phyloP scores from a whole-genome alignment of 2,329 filamentous ascomycete genomes.

The Aaosphaeria arxii region DNA sequence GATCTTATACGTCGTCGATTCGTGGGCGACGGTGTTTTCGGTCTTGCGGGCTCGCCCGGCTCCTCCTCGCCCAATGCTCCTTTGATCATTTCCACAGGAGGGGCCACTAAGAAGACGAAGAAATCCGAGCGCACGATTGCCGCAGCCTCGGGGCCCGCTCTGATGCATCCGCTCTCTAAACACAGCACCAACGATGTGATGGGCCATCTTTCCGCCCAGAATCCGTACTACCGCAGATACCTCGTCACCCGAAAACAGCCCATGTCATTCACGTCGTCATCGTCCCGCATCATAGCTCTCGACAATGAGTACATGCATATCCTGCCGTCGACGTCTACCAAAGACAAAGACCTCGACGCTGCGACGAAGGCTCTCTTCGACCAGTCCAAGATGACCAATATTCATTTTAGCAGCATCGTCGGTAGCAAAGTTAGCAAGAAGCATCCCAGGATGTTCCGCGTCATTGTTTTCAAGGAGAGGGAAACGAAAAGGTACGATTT shows the following conservation, averaged over 20 bases:
- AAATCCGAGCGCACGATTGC: slow-evolving; percentile 52
- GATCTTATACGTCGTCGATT: slow-evolving; percentile 75
- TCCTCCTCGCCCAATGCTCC: slow-evolving; percentile 68
- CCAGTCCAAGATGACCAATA: slow-evolving; percentile 68
- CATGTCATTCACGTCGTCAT: slow-evolving; percentile 74
- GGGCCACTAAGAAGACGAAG: slow-evolving; percentile 48
- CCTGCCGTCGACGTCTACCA: slow-evolving; percentile 53
- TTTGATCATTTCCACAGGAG: slow-evolving; percentile 54
- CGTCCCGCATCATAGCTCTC: slow-evolving; percentile 73
- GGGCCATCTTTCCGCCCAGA: slow-evolving; percentile 41
- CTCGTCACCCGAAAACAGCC: slow-evolving; percentile 79
- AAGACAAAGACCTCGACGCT: slow-evolving; percentile 32
- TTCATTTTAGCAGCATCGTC: slow-evolving; percentile 78
- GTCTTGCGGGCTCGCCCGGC: slow-evolving; percentile 66
- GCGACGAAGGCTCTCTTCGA: slow-evolving; percentile 64
- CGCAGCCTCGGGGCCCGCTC: slow-evolving; percentile 48
- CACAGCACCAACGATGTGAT: not conserved
- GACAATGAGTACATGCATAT: slow-evolving; percentile 87
- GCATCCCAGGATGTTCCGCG: slow-evolving; percentile 77
- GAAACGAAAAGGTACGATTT: slow-evolving; percentile 84
- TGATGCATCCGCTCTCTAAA: slow-evolving; percentile 63
- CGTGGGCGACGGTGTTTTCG: slow-evolving; percentile 68
- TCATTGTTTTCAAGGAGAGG: slow-evolving; percentile 71
- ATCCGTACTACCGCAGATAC: slow-evolving; percentile 65
- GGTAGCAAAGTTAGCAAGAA: slow-evolving; percentile 78